Evolutionary conservation across 805 yeast genomes (phyloP).

Genomic region (Cyberlindnera veronae): DNA sequence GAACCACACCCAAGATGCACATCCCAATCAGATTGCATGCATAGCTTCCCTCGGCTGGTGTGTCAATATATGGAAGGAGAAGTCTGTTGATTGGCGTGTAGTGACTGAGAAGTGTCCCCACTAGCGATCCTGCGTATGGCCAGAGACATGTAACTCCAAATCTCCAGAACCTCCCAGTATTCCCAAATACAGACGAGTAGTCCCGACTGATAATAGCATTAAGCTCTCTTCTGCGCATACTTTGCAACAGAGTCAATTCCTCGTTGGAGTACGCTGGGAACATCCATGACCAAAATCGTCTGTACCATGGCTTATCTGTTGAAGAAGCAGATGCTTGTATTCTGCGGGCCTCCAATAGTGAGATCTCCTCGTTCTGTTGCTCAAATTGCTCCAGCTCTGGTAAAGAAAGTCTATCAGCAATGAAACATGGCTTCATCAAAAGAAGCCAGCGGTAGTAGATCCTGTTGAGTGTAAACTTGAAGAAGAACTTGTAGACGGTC

Average conservation of each 20-base stretch:
- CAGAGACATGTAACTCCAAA: conserved; percentile 6
- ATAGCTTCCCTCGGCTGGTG: conserved; percentile 37
- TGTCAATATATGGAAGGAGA: conserved; percentile 23
- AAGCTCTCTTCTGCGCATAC: not conserved
- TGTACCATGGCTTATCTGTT: conserved; percentile 3
- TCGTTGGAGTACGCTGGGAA: conserved; percentile 6
- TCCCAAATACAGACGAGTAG: conserved; percentile 5
- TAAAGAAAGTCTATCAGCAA: conserved; percentile 20
- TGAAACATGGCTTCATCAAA: conserved; percentile 32
- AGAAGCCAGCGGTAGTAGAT: conserved; percentile 34
- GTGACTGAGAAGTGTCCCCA: conserved; percentile 1
- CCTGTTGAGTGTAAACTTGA: conserved; percentile 29
- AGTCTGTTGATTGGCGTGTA: conserved; percentile 23
- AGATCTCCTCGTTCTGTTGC: not conserved
- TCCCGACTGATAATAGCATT: not conserved
- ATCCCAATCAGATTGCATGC: conserved; percentile 35
- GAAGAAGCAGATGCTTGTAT: not conserved
- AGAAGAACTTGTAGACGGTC: conserved; percentile 18
- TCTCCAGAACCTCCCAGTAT: not conserved
- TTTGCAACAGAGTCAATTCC: not conserved
- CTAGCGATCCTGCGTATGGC: conserved; percentile 5
- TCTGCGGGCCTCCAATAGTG: not conserved
- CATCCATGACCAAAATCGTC: conserved; percentile 5
- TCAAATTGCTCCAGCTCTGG: conserved; percentile 4
- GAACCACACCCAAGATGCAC: conserved; percentile 26